A percentile compares a stretch with the other conserved stretches of the same genome.
These are phyloP conservation scores for Aeschynomene evenia DNA, from an alignment of 306 rosid genomes.

Conservation along the genomic window DNA sequence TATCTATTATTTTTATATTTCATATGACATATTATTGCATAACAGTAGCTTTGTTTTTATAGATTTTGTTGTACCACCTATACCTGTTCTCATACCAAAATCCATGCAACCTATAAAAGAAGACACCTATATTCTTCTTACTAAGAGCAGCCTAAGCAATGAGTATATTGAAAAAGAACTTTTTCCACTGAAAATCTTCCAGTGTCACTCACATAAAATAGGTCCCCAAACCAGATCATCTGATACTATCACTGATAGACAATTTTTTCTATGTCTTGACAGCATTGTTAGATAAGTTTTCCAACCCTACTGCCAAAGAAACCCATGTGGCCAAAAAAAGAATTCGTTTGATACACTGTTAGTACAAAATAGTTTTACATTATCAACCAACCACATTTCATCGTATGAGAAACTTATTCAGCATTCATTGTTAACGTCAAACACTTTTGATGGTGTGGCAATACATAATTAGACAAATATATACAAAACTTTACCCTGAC, in stretches of 20 bases:
- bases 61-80: background rate
- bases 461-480: background rate
- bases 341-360: too few relatives aligned
- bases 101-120: background rate
- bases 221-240: background rate
- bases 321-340: background rate
- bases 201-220: background rate
- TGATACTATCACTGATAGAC: background rate
- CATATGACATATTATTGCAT: background rate
- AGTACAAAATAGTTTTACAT: background rate
- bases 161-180: background rate
- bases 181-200: conserved; percentile 23
- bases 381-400: background rate
- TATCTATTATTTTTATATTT: too few relatives aligned
- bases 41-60: background rate
- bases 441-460: background rate
- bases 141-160: conserved; percentile 4
- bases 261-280: conserved; percentile 5
- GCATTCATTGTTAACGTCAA: background rate
- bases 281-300: conserved; percentile 13
- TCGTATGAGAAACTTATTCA: too few relatives aligned
- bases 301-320: background rate
- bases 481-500: too few relatives aligned
- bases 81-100: background rate
- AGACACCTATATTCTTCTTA: background rate